These are phyloP conservation scores for Termitomyces sp. DNA, from an alignment of 768 basidiomycete genomes.

Conservation along the genomic window DNA sequence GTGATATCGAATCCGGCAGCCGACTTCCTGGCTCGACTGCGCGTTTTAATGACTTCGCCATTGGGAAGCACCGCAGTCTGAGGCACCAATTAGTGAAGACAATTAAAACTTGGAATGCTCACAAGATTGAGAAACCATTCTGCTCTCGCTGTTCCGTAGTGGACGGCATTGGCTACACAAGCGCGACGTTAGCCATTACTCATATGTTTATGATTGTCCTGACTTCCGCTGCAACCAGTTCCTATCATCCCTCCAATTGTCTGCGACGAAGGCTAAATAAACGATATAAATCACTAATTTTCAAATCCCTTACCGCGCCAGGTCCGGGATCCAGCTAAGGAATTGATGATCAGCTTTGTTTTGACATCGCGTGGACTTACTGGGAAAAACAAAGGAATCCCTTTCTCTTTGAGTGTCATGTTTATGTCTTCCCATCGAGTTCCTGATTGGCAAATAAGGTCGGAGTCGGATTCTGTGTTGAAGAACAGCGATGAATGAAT, in stretches of 20 bases:
- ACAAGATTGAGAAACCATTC: constrained; percentile 87
- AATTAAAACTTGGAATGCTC: constrained; percentile 18
- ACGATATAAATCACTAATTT: not conserved
- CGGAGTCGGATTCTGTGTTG: constrained; percentile 57
- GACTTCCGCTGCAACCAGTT: constrained; percentile 82
- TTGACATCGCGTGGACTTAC: constrained; percentile 31
- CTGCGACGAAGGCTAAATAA: constrained; percentile 21
- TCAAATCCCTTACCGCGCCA: constrained; percentile 47
- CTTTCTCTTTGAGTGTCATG: constrained; percentile 54
- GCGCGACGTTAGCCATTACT: not conserved
- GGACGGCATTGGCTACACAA: constrained; percentile 63
- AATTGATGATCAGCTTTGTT: not conserved
- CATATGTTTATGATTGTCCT: constrained; percentile 21
- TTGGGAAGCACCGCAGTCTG: constrained; percentile 82
- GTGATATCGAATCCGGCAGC: constrained; percentile 85
- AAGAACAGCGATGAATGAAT: not conserved
- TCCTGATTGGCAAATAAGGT: constrained; percentile 74
- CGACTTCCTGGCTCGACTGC: constrained; percentile 73
- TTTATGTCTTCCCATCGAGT: constrained; percentile 79
- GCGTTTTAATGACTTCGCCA: constrained; percentile 85
- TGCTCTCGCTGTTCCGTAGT: constrained; percentile 83
- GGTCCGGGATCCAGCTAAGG: constrained; percentile 65
- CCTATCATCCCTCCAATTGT: constrained; percentile 89
- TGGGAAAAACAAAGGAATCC: constrained; percentile 82
- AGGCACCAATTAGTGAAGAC: constrained; percentile 17